phyloP scores from a whole-genome alignment of 164 flowering plant genomes.

The Aristolochia contorta region DNA sequence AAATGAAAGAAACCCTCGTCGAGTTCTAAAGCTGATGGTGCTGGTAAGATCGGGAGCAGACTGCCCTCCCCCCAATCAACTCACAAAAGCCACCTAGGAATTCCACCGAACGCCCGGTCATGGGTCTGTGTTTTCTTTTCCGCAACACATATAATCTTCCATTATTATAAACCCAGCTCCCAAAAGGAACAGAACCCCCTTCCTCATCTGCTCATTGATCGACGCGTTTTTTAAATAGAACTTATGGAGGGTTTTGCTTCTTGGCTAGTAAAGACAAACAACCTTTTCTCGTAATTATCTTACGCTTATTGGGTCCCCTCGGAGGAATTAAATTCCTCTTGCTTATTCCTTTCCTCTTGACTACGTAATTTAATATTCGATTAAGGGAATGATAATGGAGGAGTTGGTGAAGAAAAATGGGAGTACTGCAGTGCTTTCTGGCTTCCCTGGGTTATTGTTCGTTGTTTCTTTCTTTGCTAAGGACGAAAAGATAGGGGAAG shows the following conservation, averaged over 20 bases:
- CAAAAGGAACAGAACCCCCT: neutral
- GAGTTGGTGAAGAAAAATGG: too few species aligned
- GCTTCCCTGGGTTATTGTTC: too few species aligned
- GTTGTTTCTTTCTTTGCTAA: neutral
- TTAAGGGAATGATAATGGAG: neutral
- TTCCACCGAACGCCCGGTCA: constrained; percentile 1
- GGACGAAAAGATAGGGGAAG: neutral
- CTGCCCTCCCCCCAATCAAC: constrained; percentile 2
- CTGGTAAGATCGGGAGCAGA: constrained; percentile 7
- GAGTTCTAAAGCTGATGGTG: constrained; percentile 2
- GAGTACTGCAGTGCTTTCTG: too few species aligned
- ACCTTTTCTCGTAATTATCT: constrained; percentile 13
- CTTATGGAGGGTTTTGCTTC: neutral
- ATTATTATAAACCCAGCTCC: neutral
- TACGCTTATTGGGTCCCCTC: neutral
- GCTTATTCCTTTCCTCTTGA: neutral
- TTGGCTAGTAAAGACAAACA: constrained; percentile 9
- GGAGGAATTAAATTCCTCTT: neutral
- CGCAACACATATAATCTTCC: neutral
- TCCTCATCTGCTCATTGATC: neutral
- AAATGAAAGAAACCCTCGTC: neutral
- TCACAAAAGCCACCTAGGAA: constrained; percentile 6
- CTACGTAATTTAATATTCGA: neutral
- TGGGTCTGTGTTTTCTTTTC: neutral
- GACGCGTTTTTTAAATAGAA: neutral